A percentile compares a stretch with the other conserved stretches of the same genome.
Evolutionary conservation across 495 filamentous ascomycete species (phyloP).

Genomic region (Acidomyces sp.): DNA sequence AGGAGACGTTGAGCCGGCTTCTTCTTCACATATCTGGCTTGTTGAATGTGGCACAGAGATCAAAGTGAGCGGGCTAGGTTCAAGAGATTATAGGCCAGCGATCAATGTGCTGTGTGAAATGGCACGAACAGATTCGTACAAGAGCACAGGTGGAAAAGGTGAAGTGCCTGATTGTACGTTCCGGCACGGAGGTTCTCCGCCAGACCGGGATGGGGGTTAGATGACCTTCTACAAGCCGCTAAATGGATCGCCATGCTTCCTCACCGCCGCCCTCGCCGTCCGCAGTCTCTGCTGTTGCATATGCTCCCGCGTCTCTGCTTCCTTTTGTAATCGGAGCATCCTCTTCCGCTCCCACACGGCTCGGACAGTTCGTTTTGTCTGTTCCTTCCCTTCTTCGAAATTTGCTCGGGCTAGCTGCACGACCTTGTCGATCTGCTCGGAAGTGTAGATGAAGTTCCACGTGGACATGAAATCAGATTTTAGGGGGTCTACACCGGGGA

Average conservation of each 20-base stretch:
- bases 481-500: conserved; percentile 66
- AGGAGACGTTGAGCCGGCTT: too few species aligned
- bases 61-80: too few species aligned
- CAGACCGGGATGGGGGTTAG: too few species aligned
- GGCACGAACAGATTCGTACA: too few species aligned
- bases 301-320: conserved; percentile 35
- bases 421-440: conserved; percentile 52
- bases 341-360: conserved; percentile 92
- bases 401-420: conserved; percentile 75
- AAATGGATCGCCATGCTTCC: conserved; percentile 4
- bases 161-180: too few species aligned
- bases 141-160: too few species aligned
- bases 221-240: background rate
- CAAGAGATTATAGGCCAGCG: too few species aligned
- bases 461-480: conserved; percentile 76
- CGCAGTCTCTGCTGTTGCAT: conserved; percentile 28
- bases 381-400: conserved; percentile 64
- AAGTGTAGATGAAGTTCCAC: conserved; percentile 70
- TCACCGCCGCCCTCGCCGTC: background rate
- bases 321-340: conserved; percentile 46
- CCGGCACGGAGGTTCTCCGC: too few species aligned
- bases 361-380: conserved; percentile 61
- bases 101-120: too few species aligned
- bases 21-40: too few species aligned
- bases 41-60: too few species aligned